Percentiles rank a stretch among this genome's conserved stretches.
Evolutionary conservation across 257 asterid genomes (phyloP).

Genomic region (Thymus mandschuricus): DNA sequence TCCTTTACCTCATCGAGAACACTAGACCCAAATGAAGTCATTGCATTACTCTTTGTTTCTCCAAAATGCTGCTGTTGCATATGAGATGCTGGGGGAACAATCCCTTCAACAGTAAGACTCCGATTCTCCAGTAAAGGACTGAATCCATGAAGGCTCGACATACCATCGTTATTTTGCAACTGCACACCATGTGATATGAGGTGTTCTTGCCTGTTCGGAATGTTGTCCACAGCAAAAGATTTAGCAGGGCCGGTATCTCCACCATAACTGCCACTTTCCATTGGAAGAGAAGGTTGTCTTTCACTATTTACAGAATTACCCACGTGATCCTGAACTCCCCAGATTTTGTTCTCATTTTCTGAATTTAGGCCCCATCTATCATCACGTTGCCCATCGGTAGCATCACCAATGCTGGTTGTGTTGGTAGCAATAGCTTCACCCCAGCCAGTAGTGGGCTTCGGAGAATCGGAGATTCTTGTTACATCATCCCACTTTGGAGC

Average conservation of each 20-base stretch:
- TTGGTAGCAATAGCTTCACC: slow-evolving; percentile 39
- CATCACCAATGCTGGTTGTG: slow-evolving; percentile 28
- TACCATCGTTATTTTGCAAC: slow-evolving; percentile 36
- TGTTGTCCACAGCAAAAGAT: slow-evolving; percentile 35
- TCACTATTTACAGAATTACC: slow-evolving; percentile 35
- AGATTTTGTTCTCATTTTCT: slow-evolving; percentile 38
- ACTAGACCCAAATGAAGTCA: slow-evolving; percentile 39
- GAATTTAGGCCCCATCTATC: slow-evolving; percentile 35
- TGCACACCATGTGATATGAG: slow-evolving; percentile 36
- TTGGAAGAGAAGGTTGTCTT: slow-evolving; percentile 34
- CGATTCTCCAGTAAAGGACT: slow-evolving; percentile 37
- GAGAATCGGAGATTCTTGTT: slow-evolving; percentile 31
- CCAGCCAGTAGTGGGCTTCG: slow-evolving; percentile 44
- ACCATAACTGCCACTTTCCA: slow-evolving; percentile 38
- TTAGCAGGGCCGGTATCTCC: slow-evolving; percentile 36
- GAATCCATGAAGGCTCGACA: slow-evolving; percentile 35
- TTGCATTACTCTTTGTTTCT: slow-evolving; percentile 30
- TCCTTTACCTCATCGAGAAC: slow-evolving; percentile 42
- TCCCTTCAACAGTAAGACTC: slow-evolving; percentile 30
- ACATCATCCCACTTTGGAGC: slow-evolving; percentile 54
- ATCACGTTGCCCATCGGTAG: slow-evolving; percentile 37
- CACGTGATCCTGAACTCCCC: slow-evolving; percentile 37
- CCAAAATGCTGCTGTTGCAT: slow-evolving; percentile 38
- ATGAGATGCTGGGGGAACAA: slow-evolving; percentile 41
- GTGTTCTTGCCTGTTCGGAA: slow-evolving; percentile 34